Base-by-base conservation (phyloP, 768 basidiomycete species). In the Rhodotorula diobovata region DNA sequence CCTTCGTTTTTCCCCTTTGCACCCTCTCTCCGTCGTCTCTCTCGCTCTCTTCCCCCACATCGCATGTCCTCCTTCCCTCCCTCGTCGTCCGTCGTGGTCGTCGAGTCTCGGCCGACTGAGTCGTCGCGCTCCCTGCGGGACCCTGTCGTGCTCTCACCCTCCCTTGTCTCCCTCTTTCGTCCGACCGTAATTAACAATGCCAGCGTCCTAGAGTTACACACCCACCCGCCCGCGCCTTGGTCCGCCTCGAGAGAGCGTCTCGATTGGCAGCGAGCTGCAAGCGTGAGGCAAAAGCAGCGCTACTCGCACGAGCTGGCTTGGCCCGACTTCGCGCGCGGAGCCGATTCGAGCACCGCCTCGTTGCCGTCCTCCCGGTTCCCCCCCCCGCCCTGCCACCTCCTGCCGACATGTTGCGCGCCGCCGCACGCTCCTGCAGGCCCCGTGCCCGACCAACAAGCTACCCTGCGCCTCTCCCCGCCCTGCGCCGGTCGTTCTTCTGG, bases 401-500 rank as follows among this genome's bases (percentile, higher is more conserved):
- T 28, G 23, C 48, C 25, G 23, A 6, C 48, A 50, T 50, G 48
- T 50, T 50, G 9, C 48, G 48, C 48, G 48, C 23, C 25, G 48
- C 48, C 25, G 48, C 48, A 5, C 58, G 37, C 25, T 37, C 58
- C 43, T 59, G 55, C 35, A 57, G 54, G 21, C 34, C 34, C 2
- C 34, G 54, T 12, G 34, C 34, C 7, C 54, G 21, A 7, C 34
- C 34, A 10, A 14, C 37, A 28, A 58, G 16, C 39, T 9, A 16
- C 18, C 12, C 30, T n/a, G 12, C 35, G 25, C 30, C 14, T 15
- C 32, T 20, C 12, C 51, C 63, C 25, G n/a, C 39, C 41, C 20
- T 39, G 11, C 63, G 53, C 43, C 41, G 51, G 1, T 28, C 48
- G 18, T 67, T 61, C 70, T 71, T 61, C 65, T 62, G 61, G 55